phyloP scores from a whole-genome alignment of 306 rosid genomes.

The Quercus variabilis region DNA sequence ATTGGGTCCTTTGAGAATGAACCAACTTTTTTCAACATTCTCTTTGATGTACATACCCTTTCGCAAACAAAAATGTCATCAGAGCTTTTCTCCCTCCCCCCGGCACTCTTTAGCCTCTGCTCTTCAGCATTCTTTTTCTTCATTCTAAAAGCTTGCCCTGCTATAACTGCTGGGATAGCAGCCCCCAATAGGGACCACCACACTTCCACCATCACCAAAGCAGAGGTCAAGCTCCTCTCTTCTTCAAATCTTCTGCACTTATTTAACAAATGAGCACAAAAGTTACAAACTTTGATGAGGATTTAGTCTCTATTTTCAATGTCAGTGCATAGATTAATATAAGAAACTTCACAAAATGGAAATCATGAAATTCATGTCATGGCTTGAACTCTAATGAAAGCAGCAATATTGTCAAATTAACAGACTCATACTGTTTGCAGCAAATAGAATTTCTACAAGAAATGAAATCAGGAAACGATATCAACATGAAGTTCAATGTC shows the following conservation, averaged over 20 bases:
- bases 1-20: conserved; percentile 92
- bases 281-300: background rate
- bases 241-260: conserved; percentile 26
- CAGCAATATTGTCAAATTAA: background rate
- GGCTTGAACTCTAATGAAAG: background rate
- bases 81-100: conserved; percentile 84
- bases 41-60: conserved; percentile 88
- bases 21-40: conserved; percentile 89
- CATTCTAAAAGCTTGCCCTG: conserved; percentile 74
- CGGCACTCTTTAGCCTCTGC: conserved; percentile 56
- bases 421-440: background rate
- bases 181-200: conserved; percentile 95
- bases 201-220: conserved; percentile 67
- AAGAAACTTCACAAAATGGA: background rate
- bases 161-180: conserved; percentile 74
- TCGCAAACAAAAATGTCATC: conserved; percentile 90
- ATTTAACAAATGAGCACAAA: conserved; percentile 3
- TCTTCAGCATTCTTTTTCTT: conserved; percentile 69
- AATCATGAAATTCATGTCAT: background rate
- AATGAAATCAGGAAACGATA: background rate
- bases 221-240: conserved; percentile 23
- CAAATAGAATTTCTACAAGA: background rate
- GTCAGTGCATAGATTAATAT: background rate
- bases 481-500: background rate
- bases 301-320: background rate